Evolutionary conservation across 371 early-diverging fungal species (phyloP), one percentile per base, ranked within the genome.

Genomic region (Syncephalis fuscata): DNA sequence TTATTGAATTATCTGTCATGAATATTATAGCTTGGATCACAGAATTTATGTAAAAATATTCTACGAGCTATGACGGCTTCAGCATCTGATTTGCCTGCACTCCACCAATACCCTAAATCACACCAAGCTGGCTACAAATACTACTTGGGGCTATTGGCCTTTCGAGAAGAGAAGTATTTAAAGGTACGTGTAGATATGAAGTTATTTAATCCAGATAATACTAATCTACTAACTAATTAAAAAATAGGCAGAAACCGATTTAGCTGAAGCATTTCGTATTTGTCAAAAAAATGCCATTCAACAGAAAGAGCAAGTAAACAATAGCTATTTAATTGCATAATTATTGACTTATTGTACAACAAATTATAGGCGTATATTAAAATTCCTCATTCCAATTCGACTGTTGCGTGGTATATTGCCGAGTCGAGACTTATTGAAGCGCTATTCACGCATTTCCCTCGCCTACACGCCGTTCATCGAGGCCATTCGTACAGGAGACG

Each of bases 91-190:
- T 57, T 91, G 48, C 92, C 92, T 1, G 49, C 60, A 0, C 52
- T 92, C n/a, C 67, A 70, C 0, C 32, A 63, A 20, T 94, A 74
- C 54, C 89, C 95, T 9, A 80, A 82, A 53, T 59, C 83, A 37
- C 85, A 94, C 61, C 79, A 82, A 49, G 82, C 90, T 3, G 78
- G 84, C 0, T 91, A 78, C 56, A 61, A 73, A 17, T 94, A 82
- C 57, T 89, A 88, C 63, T 64, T 77, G 15, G 95, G 95, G 1
- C 61, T 86, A 41, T 64, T 90, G 14, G 71, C 77, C 10, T 94
- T 91, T 60, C 70, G 75, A 42, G 76, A 85, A 53, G 90, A 86
- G 49, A 72, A 85, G 26, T 91, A 82, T 58, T 47, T 45, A 19
- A 74, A 71, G 63, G 80, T 70, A 62, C 40, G 46, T 17, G 0